phyloP scores from a whole-genome alignment of 2,329 filamentous ascomycete genomes.

The Colletotrichum sp. region DNA sequence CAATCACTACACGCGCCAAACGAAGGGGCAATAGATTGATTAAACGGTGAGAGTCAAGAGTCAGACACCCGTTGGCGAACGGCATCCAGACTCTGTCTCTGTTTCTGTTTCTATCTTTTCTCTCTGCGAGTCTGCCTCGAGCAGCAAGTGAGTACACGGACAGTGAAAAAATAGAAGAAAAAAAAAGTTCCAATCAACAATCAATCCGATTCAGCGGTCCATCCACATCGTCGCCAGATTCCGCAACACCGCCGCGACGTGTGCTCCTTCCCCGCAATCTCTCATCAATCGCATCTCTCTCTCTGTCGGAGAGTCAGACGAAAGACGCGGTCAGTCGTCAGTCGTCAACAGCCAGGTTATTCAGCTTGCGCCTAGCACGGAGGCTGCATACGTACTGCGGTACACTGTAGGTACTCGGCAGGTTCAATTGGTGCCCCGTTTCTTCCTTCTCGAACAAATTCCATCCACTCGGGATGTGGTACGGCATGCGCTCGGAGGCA shows the following conservation, averaged over 20 bases:
- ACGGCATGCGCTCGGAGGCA: background rate
- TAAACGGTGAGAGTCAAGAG: constrained; percentile 14
- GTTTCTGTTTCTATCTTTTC: background rate
- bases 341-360: background rate
- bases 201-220: constrained; percentile 6
- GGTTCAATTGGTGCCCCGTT: background rate
- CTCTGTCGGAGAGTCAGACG: background rate
- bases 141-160: background rate
- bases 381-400: background rate
- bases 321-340: background rate
- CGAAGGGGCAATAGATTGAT: background rate
- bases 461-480: background rate
- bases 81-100: background rate
- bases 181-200: background rate
- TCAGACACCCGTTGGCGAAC: background rate
- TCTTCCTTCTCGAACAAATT: constrained; percentile 20
- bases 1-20: background rate
- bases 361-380: background rate
- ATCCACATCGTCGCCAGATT: background rate
- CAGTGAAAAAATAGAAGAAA: background rate
- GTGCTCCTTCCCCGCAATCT: constrained; percentile 10
- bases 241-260: background rate
- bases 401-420: background rate
- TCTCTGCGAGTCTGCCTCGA: background rate
- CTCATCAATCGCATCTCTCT: background rate